Evolutionary conservation across 768 basidiomycete species (phyloP), one percentile per base, ranked within the genome.

Genomic region (Podaxis mareebaensis): DNA sequence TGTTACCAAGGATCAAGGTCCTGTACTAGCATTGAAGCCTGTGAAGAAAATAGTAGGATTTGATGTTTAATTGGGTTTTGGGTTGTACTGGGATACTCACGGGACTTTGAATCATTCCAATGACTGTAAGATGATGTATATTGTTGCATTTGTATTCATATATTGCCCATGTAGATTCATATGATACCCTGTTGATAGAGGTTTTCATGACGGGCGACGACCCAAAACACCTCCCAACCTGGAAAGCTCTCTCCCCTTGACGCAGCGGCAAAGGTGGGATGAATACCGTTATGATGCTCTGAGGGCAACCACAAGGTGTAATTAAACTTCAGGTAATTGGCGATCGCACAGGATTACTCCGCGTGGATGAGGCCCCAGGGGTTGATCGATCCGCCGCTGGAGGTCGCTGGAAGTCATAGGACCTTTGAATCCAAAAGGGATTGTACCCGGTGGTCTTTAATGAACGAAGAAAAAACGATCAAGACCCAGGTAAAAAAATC

Each of bases 31-130:
- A 69, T 65, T 89, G 51, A 81, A 81, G 61, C 89, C 90, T 12
- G 73, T 85, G 62, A 82, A 79, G 65, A 84, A 78, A 67, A 82
- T 88, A 57, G 76, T 85, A 62, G 90, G 90, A 15, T 91, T 91
- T 72, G 76, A 74, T 63, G 66, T 75, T 36, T 73, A 64, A 69
- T 28, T 33, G 36, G 42, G 13, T 17, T 40, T 53, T 63, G 38
- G 24, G 4, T 10, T 51, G 13, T 15, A 44, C 4, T 17, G 13
- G n/a, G 44, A 24, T 24, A 51, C 24, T 51, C 8, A 24, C n/a
- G 38, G 36, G 54, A 39, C 22, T 53, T 36, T 20, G 51, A 33
- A 10, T 33, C 33, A 33, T 2, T 33, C 33, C 33, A 33, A 28
- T 26, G 4, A 17, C 20, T 42, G 26, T 17, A 36, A 24, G 17